Conservation (phyloP, 306 rosid genomes). For the Hippophae gyantsensis region DNA sequence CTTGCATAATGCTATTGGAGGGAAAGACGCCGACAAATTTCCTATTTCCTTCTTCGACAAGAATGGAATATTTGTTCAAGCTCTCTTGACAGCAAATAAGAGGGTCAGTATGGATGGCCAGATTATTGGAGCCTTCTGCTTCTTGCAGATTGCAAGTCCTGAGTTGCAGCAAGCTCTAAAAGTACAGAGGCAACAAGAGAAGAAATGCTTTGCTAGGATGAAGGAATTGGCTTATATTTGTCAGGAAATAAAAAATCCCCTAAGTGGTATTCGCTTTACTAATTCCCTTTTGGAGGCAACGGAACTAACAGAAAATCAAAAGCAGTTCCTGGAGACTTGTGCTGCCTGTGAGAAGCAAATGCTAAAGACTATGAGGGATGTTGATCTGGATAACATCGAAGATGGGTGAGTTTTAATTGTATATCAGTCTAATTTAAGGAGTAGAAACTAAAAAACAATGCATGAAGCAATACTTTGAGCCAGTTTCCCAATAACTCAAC, state of each 20-base stretch:
- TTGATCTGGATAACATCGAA: constrained; percentile 65
- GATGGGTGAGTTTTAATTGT: constrained; percentile 63
- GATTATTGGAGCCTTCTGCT: constrained; percentile 88
- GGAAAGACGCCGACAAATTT: constrained; percentile 67
- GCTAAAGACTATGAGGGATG: constrained; percentile 60
- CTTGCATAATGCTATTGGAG: constrained; percentile 83
- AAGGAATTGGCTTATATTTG: constrained; percentile 89
- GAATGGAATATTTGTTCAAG: constrained; percentile 67
- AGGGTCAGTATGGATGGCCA: constrained; percentile 73
- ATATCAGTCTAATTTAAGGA: not conserved
- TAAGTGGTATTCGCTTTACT: constrained; percentile 85
- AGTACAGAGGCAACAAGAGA: constrained; percentile 80
- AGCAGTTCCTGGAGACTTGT: constrained; percentile 85
- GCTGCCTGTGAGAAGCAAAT: constrained; percentile 93
- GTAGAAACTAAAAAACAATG: not conserved
- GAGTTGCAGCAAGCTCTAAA: constrained; percentile 79
- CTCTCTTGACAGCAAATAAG: constrained; percentile 85
- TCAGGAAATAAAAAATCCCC: constrained; percentile 86
- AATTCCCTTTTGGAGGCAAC: constrained; percentile 90
- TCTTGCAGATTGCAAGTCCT: constrained; percentile 77
- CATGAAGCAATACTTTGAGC: constrained; percentile 3
- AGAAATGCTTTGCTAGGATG: constrained; percentile 60
- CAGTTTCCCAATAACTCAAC: not conserved
- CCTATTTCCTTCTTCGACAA: constrained; percentile 68
- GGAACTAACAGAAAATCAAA: constrained; percentile 82